Base-by-base conservation (phyloP, 768 basidiomycete genomes). In the Ramaria rubella region DNA sequence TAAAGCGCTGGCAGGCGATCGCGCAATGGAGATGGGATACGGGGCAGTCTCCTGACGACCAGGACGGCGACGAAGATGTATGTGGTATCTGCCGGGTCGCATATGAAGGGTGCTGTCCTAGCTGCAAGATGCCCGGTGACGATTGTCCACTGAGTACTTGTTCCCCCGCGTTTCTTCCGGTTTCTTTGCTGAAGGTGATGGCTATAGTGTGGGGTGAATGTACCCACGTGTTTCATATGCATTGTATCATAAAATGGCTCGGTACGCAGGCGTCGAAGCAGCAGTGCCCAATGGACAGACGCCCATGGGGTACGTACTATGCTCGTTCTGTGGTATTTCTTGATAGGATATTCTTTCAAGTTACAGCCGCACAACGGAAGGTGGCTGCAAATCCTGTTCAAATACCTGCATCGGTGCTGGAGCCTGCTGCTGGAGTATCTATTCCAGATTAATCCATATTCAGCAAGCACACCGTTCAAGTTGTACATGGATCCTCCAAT, bases 231-330 rank as follows among this genome's bases (percentile, higher is more conserved):
- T 99, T 98, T 66, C 96, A 99, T 68, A 94, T 97, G 91, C 95
- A 99, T 69, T 98, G 95, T 71, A 73, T 99, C 12, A 77, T 95
- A 61, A 96, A 97, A 69, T 99, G 96, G 96, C 82, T 97, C 58
- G 85, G 85, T 3, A 94, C 94, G 0, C 73, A 82, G 4, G 83
- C 89, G 14, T 94, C 90, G 33, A 97, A 97, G 69, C 86, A 88
- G 63, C 92, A 94, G 63, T 99, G 96, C 76, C 96, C 96, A n/a
- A 94, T 99, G 92, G 95, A 98, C 67, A 78, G 96, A 29, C 75
- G 92, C 63, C 75, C 85, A 2, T 99, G 95, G 95, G 86, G 94
- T 94, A 61, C 58, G 87, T 75, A 29, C 34, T 36, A 36, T 8
- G 7, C 17, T 8, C 17, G 8, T n/a, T n/a, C n/a, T n/a, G n/a